A percentile compares a stretch with the other conserved stretches of the same genome.
These are phyloP conservation scores for Hydnum rufescens DNA, from an alignment of 768 basidiomycete species.

Conservation along the genomic window DNA sequence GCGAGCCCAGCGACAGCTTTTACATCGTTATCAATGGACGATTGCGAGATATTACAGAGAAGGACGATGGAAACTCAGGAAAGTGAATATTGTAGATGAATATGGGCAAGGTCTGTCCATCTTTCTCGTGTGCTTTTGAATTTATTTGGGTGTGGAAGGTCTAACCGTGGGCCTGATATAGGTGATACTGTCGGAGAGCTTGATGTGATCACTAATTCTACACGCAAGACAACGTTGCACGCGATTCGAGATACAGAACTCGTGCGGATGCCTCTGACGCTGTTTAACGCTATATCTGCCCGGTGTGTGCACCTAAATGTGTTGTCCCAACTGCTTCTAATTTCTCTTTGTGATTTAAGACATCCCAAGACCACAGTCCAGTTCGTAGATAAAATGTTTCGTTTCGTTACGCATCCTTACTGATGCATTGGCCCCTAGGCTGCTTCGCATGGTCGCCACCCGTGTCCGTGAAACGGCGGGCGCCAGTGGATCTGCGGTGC, in stretches of 20 bases:
- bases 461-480: slow-evolving; percentile 72
- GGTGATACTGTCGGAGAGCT: slow-evolving; percentile 90
- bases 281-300: slow-evolving; percentile 93
- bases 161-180: background rate
- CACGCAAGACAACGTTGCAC: slow-evolving; percentile 77
- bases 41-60: slow-evolving; percentile 71
- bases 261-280: slow-evolving; percentile 87
- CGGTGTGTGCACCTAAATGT: no score
- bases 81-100: slow-evolving; percentile 74
- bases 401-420: background rate
- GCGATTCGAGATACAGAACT: slow-evolving; percentile 97
- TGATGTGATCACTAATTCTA: slow-evolving; percentile 86
- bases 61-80: slow-evolving; percentile 47
- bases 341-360: slow-evolving; percentile 19
- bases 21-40: slow-evolving; percentile 98
- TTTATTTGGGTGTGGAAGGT: background rate
- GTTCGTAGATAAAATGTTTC: slow-evolving; percentile 24
- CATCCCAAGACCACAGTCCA: slow-evolving; percentile 75
- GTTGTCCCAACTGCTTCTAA: no score
- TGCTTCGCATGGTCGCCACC: slow-evolving; percentile 78
- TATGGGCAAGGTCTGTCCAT: slow-evolving; percentile 52
- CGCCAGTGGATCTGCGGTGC: slow-evolving; percentile 20
- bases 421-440: slow-evolving; percentile 20
- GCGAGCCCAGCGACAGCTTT: slow-evolving; percentile 83
- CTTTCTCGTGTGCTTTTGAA: background rate